Conservation (phyloP, 441 rosid species). For the Kokia cookei region DNA sequence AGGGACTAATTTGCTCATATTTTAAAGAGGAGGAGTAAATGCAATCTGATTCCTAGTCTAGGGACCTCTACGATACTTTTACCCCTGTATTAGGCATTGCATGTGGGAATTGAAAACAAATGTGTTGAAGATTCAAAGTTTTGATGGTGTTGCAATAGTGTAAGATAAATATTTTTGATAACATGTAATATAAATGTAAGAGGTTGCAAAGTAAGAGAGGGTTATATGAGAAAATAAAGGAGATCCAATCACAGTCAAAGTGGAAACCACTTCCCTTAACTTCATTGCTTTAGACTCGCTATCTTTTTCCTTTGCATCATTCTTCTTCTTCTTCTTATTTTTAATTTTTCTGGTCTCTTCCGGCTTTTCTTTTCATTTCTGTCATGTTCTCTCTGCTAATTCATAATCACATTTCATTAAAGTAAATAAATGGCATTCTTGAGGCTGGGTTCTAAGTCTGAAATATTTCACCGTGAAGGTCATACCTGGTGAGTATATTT, state of each 20-base stretch:
- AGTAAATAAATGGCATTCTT: constrained; percentile 29
- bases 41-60: too few species aligned
- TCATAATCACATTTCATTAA: neutral
- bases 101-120: too few species aligned
- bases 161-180: too few species aligned
- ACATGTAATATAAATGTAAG: neutral
- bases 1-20: too few species aligned
- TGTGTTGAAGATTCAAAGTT: too few species aligned
- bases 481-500: constrained; percentile 31
- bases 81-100: too few species aligned
- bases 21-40: too few species aligned
- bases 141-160: too few species aligned
- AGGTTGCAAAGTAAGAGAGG: neutral
- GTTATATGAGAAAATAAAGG: constrained; percentile 4
- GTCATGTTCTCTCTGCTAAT: neutral
- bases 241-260: neutral
- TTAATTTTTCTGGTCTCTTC: neutral
- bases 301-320: neutral
- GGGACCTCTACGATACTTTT: too few species aligned
- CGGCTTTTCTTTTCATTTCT: neutral
- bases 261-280: neutral
- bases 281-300: constrained; percentile 9
- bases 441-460: constrained; percentile 51
- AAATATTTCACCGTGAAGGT: constrained; percentile 46
- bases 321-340: neutral